Evolutionary conservation across 345 rosid genomes (phyloP).

Genomic region (Brassica nigra): DNA sequence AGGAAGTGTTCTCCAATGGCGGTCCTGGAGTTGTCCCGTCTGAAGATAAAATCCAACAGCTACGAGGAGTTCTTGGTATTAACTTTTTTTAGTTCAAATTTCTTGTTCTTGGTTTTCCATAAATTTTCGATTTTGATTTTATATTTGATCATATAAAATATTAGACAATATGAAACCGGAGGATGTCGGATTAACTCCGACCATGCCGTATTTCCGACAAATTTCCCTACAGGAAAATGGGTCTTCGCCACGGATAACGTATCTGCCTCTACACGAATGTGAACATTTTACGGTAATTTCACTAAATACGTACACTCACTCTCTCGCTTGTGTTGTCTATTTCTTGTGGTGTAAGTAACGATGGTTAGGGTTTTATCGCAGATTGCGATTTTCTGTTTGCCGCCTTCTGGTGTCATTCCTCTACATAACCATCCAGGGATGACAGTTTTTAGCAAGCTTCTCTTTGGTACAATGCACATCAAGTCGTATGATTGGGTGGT

Average conservation of each 20-base stretch:
- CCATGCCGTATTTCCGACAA: constrained; percentile 52
- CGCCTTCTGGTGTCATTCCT: constrained; percentile 80
- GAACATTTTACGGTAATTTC: constrained; percentile 66
- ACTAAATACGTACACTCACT: constrained; percentile 1
- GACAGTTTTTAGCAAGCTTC: constrained; percentile 94
- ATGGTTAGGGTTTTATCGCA: constrained; percentile 39
- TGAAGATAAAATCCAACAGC: constrained; percentile 55
- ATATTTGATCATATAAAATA: neutral
- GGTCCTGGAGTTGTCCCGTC: constrained; percentile 65
- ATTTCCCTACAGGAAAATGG: neutral
- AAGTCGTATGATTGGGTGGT: constrained; percentile 91
- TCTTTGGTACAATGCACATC: constrained; percentile 90
- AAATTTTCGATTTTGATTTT: constrained; percentile 11
- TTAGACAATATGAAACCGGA: constrained; percentile 63
- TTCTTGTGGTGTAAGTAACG: constrained; percentile 30
- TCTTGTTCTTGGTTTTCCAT: neutral
- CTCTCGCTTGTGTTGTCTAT: neutral
- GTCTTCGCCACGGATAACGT: constrained; percentile 52
- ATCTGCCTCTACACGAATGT: constrained; percentile 61
- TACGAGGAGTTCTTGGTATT: constrained; percentile 72
- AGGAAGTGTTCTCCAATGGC: constrained; percentile 58
- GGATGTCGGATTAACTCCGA: constrained; percentile 62
- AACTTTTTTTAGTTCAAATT: neutral
- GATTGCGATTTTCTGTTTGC: constrained; percentile 96
- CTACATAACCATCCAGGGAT: constrained; percentile 96